Evolutionary conservation across 1,139 yeast species (phyloP).

Genomic region (Meyerozyma carpophila): DNA sequence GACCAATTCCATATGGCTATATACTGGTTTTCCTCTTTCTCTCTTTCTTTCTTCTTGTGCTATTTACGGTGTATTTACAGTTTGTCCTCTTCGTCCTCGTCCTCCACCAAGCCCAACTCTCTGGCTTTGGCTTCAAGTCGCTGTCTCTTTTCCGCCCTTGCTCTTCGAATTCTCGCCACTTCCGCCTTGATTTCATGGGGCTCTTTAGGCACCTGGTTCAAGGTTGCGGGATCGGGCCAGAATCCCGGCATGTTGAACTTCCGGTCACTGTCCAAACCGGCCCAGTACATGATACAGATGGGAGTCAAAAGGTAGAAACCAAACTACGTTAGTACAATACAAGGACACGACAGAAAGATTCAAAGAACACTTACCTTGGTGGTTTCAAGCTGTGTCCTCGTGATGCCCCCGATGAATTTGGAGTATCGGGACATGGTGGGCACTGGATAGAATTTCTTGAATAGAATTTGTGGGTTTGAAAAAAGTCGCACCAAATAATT

Average conservation of each 20-base stretch:
- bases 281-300: conserved; percentile 83
- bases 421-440: conserved; percentile 13
- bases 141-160: conserved; percentile 65
- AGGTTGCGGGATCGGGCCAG: conserved; percentile 94
- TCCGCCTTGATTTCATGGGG: conserved; percentile 90
- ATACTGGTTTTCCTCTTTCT: background rate
- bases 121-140: conserved; percentile 69
- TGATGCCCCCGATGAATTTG: conserved; percentile 31
- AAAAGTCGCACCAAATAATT: background rate
- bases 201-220: conserved; percentile 88
- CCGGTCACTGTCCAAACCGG: conserved; percentile 83
- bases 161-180: conserved; percentile 77
- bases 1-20: background rate
- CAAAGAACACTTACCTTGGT: conserved; percentile 45
- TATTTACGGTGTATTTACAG: background rate
- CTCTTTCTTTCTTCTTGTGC: background rate
- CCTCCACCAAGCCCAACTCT: conserved; percentile 54
- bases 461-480: too few relatives aligned
- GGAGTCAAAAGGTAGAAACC: conserved; percentile 85
- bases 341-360: background rate
- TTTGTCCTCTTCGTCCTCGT: conserved; percentile 17
- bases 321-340: conserved; percentile 43
- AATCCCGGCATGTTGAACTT: conserved; percentile 92
- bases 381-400: conserved; percentile 64
- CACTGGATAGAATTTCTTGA: too few relatives aligned